Evolutionary conservation across 129 eudicot genomes (phyloP), one percentile per base, ranked within the genome.

Genomic region (Scalesia atractyloides): DNA sequence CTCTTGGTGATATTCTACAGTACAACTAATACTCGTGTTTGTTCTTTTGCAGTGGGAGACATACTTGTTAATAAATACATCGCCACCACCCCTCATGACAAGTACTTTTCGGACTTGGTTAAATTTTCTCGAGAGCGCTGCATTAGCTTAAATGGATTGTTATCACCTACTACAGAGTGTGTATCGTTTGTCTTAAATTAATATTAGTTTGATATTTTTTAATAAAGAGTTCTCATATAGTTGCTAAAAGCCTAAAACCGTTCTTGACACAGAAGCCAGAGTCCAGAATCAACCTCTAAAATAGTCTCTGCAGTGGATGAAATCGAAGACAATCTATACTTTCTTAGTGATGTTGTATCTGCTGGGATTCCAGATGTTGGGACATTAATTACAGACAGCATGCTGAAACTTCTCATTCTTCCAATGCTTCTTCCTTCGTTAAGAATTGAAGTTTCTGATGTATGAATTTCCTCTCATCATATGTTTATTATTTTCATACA

Each of bases 311-410:
- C 93, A 53, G 89, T 90, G 79, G 97, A 94, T 77, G 97, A 90
- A 79, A 90, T 94, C 37, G 98, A 94, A 80, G 98, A 94, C 86
- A 84, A 88, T 74, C 88, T 94, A 44, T 94, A 90, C 79, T 94
- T 87, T 75, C 83, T 87, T 67, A 94, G 87, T 82, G 98, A 94
- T 79, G 92, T 94, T 72, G 86, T 90, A 73, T 94, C 98, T 33
- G 98, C 98, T 62, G 98, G 98, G 68, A 94, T 94, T 79, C 98
- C 98, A 68, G 97, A 94, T 79, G 88, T 94, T 72, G 98, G 90
- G 83, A 87, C 78, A 64, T 80, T 90, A 76, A 86, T 94, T 7
- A 84, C 91, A 24, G 98, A 90, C 78, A 82, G 65, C 83, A 73
- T 86, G 71, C 77, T 94, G 89, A 85, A 79, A 76, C 81, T 86